Percentiles rank a stretch among this genome's conserved stretches.
These are phyloP conservation scores for Chytriomyces hyalinus DNA, from an alignment of 192 early-diverging fungal genomes.

Conservation along the genomic window DNA sequence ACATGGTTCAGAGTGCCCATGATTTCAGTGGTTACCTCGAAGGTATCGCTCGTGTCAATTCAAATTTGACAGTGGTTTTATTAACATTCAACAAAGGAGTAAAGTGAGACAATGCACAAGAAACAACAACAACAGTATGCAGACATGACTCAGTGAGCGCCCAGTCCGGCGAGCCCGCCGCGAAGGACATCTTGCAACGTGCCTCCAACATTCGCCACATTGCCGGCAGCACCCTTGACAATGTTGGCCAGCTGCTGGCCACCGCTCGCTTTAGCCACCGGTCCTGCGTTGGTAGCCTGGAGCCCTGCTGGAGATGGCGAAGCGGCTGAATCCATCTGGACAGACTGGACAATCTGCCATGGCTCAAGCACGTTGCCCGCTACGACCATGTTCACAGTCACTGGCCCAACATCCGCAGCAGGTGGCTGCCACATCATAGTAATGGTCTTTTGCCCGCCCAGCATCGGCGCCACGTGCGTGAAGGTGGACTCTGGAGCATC, in stretches of 20 bases:
- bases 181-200: neutral
- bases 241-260: neutral
- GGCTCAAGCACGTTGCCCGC: neutral
- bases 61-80: no score
- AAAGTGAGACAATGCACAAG: no score
- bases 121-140: no score
- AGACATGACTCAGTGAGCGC: no score
- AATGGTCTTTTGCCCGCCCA: neutral
- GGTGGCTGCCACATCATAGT: slow-evolving; percentile 31
- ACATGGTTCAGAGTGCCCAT: no score
- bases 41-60: no score
- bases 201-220: neutral
- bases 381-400: slow-evolving; percentile 24
- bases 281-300: neutral
- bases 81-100: no score
- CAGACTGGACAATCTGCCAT: slow-evolving; percentile 23
- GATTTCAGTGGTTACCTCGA: no score
- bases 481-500: slow-evolving; percentile 14
- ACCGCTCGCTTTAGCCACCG: neutral
- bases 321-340: slow-evolving; percentile 12
- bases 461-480: slow-evolving; percentile 25
- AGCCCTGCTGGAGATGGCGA: neutral
- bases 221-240: neutral
- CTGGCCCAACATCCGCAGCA: slow-evolving; percentile 20
- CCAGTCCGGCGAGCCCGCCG: no score